Conservation (phyloP, 805 yeast genomes). For the Candida boleticola region DNA sequence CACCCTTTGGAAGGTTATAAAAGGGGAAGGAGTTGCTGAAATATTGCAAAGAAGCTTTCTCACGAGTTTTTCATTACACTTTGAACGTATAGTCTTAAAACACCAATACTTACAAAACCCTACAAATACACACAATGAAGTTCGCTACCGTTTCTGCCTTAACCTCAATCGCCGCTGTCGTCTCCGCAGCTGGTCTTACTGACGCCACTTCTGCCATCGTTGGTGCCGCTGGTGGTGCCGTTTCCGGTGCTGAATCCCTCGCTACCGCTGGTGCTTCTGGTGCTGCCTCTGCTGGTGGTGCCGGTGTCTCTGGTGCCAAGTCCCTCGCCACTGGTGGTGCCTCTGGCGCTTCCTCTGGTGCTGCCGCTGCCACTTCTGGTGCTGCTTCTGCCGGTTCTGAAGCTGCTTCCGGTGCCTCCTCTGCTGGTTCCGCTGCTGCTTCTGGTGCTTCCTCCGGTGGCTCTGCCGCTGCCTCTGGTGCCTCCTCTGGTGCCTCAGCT, state of each 20-base stretch:
- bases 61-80: neutral
- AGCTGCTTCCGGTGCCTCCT: neutral
- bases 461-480: neutral
- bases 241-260: slow-evolving; percentile 1
- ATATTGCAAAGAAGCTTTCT: too few species aligned
- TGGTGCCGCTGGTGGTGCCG: neutral
- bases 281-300: neutral
- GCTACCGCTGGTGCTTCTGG: slow-evolving; percentile 5
- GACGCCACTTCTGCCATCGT: neutral
- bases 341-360: slow-evolving; percentile 3
- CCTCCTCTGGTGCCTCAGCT: slow-evolving; percentile 7
- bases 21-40: neutral
- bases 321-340: slow-evolving; percentile 2
- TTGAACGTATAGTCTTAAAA: too few species aligned
- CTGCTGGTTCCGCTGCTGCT: slow-evolving; percentile 5
- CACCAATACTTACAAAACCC: neutral
- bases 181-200: neutral
- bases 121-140: neutral
- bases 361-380: slow-evolving; percentile 8
- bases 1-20: too few species aligned
- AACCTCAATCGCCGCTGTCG: neutral
- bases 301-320: slow-evolving; percentile 3
- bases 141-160: neutral
- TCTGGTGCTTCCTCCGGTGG: neutral
- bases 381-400: neutral